Evolutionary conservation across 495 filamentous ascomycete species (phyloP), one percentile per base, ranked within the genome.

Genomic region (Aspergillus hancockii): DNA sequence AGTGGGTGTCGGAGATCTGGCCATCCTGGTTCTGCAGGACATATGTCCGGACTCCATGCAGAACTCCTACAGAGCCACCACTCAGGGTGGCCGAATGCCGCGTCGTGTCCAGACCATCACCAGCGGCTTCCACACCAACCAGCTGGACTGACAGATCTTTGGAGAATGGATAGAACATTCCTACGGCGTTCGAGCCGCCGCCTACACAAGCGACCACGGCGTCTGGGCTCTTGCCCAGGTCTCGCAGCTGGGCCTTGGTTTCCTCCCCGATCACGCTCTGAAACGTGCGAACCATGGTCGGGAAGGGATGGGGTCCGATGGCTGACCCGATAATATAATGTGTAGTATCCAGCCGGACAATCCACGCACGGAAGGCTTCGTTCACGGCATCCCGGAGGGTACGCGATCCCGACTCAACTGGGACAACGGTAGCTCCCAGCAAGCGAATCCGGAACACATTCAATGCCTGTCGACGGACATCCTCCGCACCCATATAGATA

Each of bases 81-180:
- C 88, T 87, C 19, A 98, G 80, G 0, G 95, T 98, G 0, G 94
- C 94, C 50, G 86, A 87, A 75, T 98, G 95, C 16, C 90, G 82
- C 1, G 75, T 63, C 2, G 94, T 97, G 63, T 96, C 86, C n/a
- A 97, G 57, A 57, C 94, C 94, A 59, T 97, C 94, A 38, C 94
- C 94, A 18, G 90, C 94, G 8, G 94, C 94, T 77, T 98, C 94
- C 6, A 98, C 93, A 55, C 94, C 94, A 5, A 98, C 76, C 0
- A 98, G 83, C 71, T 91, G 91, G 58, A 98, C 94, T 62, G 79
- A 84, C 1, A 82, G 80, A 62, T 98, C 93, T 40, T 90, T 85
- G 34, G 88, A 82, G 80, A 98, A 98, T n/a, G 94, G 94, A 68
- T 95, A 92, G 78, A 98, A 96, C 90, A 96, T 97, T 75, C 92